phyloP scores from a whole-genome alignment of 345 rosid genomes.

The Mangifera indica region DNA sequence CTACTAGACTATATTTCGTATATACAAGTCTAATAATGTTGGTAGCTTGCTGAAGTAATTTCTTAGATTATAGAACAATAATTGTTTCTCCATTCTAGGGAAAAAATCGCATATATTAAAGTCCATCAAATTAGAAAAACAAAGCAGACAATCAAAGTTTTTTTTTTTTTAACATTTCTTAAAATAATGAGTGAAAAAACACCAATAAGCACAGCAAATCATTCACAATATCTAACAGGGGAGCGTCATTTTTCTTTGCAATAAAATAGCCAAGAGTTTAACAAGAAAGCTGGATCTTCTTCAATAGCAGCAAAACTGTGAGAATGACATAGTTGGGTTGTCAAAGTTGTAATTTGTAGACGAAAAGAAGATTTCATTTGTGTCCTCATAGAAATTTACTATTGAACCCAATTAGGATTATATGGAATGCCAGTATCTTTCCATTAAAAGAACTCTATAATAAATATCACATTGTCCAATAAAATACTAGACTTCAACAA shows the following conservation, averaged over 20 bases:
- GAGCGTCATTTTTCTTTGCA: neutral
- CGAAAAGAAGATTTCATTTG: neutral
- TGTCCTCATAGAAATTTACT: neutral
- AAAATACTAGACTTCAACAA: neutral
- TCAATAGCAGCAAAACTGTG: neutral
- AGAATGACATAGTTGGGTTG: neutral
- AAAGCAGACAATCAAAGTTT: neutral
- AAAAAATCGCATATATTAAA: neutral
- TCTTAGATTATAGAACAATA: neutral
- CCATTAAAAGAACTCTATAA: neutral
- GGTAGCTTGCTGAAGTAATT: too few relatives aligned
- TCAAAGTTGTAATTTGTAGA: neutral
- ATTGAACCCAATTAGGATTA: neutral
- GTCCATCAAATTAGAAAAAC: constrained; percentile 4
- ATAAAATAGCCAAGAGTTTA: neutral
- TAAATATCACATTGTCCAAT: neutral
- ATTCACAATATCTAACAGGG: too few relatives aligned
- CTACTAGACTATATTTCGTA: neutral
- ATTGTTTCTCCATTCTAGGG: constrained; percentile 5
- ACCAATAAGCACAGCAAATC: neutral
- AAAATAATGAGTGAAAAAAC: neutral
- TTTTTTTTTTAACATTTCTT: neutral
- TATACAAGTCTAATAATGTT: neutral
- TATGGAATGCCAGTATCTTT: constrained; percentile 4
- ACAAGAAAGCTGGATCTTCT: neutral